phyloP scores from a whole-genome alignment of 257 asterid genomes.

The Solanum lycopersicoides region DNA sequence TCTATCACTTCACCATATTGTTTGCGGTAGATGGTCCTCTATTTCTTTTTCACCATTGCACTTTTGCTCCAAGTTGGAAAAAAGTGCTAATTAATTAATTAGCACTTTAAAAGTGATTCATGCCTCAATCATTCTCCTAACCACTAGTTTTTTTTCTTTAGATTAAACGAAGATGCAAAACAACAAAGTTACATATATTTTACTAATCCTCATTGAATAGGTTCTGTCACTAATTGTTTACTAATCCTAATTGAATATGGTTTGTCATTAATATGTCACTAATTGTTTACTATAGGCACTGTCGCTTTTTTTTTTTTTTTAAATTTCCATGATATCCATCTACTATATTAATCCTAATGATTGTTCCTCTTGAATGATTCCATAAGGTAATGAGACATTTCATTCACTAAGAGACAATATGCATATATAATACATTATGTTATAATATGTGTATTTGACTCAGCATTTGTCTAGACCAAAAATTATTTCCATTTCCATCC shows the following conservation, averaged over 20 bases:
- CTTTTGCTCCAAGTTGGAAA: background rate
- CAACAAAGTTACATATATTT: background rate
- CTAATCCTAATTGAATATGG: background rate
- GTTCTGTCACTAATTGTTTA: background rate
- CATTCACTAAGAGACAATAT: background rate
- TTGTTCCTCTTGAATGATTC: background rate
- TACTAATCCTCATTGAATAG: background rate
- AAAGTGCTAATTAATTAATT: background rate
- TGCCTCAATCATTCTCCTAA: no score
- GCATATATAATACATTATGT: background rate
- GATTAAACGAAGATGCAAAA: background rate
- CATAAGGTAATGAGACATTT: background rate
- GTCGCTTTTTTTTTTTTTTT: background rate
- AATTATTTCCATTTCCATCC: constrained; percentile 12
- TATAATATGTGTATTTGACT: constrained; percentile 19
- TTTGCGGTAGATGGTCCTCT: background rate
- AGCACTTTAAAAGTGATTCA: no score
- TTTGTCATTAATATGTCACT: no score
- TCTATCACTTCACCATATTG: background rate
- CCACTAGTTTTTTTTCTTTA: no score
- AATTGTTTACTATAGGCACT: background rate
- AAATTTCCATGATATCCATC: background rate
- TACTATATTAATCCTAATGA: background rate
- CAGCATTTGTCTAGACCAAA: constrained; percentile 22
- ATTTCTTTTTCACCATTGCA: background rate